Evolutionary conservation across 108 stramenopile species (phyloP).

Genomic region (Pseudonitzschia multistriata): DNA sequence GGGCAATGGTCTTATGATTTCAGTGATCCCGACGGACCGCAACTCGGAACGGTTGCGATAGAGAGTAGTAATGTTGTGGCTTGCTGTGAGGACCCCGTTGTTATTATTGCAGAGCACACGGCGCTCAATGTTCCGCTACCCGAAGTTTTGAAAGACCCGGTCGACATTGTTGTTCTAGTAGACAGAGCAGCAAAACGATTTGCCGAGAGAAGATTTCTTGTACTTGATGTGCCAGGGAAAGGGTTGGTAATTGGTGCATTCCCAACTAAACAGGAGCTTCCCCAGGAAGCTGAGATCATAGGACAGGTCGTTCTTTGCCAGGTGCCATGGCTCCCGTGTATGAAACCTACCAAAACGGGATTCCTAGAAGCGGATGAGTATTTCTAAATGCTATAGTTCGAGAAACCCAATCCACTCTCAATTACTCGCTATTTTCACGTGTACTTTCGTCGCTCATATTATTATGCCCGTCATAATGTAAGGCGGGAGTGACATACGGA

Average conservation of each 20-base stretch:
- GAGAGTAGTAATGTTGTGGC: constrained; percentile 61
- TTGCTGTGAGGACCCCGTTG: constrained; percentile 75
- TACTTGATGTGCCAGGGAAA: constrained; percentile 47
- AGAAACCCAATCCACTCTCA: no score
- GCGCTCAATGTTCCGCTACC: constrained; percentile 64
- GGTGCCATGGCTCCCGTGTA: constrained; percentile 85
- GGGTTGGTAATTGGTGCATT: constrained; percentile 69
- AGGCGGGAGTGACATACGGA: no score
- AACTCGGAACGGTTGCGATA: constrained; percentile 82
- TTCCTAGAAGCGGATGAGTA: constrained; percentile 84
- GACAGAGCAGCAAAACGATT: constrained; percentile 64
- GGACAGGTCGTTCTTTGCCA: constrained; percentile 79
- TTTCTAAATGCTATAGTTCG: no score
- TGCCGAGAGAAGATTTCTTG: constrained; percentile 78
- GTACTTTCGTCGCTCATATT: no score
- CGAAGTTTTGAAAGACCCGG: constrained; percentile 54
- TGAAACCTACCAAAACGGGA: constrained; percentile 80
- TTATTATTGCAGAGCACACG: constrained; percentile 76
- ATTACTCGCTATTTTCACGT: no score
- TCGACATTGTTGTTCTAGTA: constrained; percentile 75
- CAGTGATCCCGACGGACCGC: constrained; percentile 87
- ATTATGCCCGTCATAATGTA: no score
- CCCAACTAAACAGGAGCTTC: constrained; percentile 52
- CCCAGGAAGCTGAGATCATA: constrained; percentile 57
- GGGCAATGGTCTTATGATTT: constrained; percentile 91